Evolutionary conservation across 768 basidiomycete genomes (phyloP).

Genomic region (Mycena venus): DNA sequence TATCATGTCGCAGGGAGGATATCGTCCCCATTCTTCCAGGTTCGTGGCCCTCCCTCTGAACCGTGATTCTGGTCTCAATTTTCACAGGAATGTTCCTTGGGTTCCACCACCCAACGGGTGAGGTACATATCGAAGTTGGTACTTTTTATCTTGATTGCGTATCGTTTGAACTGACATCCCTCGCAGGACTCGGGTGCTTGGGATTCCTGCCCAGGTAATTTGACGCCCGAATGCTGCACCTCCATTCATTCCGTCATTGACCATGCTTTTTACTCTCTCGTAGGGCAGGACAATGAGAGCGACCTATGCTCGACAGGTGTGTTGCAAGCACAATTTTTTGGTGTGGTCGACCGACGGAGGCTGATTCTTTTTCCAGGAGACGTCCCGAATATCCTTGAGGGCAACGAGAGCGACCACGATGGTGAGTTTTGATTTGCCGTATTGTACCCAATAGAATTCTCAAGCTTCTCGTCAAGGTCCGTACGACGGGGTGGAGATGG

Average conservation of each 20-base stretch:
- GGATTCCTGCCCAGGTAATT: slow-evolving; percentile 66
- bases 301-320: slow-evolving; percentile 55
- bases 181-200: slow-evolving; percentile 55
- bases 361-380: slow-evolving; percentile 51
- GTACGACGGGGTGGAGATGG: slow-evolving; percentile 52
- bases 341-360: not conserved
- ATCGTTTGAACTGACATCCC: not conserved
- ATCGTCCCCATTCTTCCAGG: slow-evolving; percentile 56
- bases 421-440: slow-evolving; percentile 46
- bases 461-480: slow-evolving; percentile 32
- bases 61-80: slow-evolving; percentile 34
- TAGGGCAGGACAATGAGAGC: slow-evolving; percentile 74
- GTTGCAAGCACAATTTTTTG: no score
- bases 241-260: not conserved
- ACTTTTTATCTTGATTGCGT: not conserved
- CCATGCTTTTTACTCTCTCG: slow-evolving; percentile 13
- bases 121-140: slow-evolving; percentile 51
- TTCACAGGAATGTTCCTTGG: slow-evolving; percentile 52
- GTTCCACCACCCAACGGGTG: slow-evolving; percentile 60
- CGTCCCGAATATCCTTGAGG: slow-evolving; percentile 62
- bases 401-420: slow-evolving; percentile 59
- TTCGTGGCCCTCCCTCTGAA: slow-evolving; percentile 18
- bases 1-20: slow-evolving; percentile 44
- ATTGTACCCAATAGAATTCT: not conserved
- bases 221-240: not conserved